Evolutionary conservation across 2,329 filamentous ascomycete genomes (phyloP), one percentile per base, ranked within the genome.

Genomic region (Fusarium chaquense): DNA sequence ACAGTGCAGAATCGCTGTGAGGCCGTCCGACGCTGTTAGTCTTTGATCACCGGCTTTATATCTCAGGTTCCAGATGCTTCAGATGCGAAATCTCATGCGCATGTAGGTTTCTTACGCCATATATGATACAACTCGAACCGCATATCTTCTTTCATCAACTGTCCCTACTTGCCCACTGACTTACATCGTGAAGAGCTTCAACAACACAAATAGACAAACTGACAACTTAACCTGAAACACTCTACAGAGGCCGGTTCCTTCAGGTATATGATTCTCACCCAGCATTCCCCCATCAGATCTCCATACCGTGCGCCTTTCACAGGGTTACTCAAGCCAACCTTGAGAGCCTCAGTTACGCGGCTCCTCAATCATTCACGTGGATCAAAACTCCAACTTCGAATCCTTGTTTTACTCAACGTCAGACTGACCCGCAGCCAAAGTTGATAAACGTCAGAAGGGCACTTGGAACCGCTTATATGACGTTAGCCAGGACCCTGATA

Each of bases 381-480:
- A 60, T 18, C 46, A 60, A 47, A 40, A 32, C 24, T 33, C 41
- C 46, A 60, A 24, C 11, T 60, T 41, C 20, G 9, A 28, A 52
- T 41, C 61, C 43, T 45, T 63, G 50, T 58, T 45, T 65, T 50
- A 16, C 12, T 33, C 41, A 59, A 30, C 49, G 35, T 52, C 49
- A 52, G 49, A 41, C 49, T 26, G 33, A 56, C 51, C 51, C 51
- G 57, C 44, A 64, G 12, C 22, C 47, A 15, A 10, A 52, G 33
- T 30, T n/a, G 16, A 36, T n/a, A 45, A 41, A 55, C 40, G 57
- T 33, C 33, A 59, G 50, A 59, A 56, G 18, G 20, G 24, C 35
- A 46, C 16, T n/a, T 13, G 32, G 22, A 54, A 54, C 62, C 62
- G 62, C 62, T 66, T 61, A 61, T 45, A 65, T 65, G 62, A 65